Evolutionary conservation across 805 yeast genomes (phyloP).

Genomic region (Cyberlindnera americana): DNA sequence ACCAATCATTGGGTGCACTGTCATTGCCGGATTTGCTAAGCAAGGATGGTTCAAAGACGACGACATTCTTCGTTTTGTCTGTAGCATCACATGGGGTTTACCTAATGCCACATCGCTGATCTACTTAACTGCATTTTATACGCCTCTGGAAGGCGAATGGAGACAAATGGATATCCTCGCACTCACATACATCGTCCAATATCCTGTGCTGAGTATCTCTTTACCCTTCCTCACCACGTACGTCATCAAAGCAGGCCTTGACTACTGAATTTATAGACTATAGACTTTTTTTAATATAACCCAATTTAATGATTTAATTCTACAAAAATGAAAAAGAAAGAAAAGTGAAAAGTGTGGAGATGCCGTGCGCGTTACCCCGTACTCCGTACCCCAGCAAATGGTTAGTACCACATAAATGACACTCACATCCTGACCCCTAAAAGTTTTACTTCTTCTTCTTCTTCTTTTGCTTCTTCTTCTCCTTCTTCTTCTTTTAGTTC

Average conservation of each 20-base stretch:
- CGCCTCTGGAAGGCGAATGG: conserved; percentile 41
- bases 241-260: conserved; percentile 10
- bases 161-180: conserved; percentile 19
- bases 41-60: conserved; percentile 63
- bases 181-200: conserved; percentile 23
- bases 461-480: too few relatives aligned
- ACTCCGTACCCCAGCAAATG: too few relatives aligned
- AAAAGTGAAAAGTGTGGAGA: too few relatives aligned
- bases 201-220: conserved; percentile 22
- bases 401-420: too few relatives aligned
- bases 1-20: conserved; percentile 76
- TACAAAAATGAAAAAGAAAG: too few relatives aligned
- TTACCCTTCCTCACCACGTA: conserved; percentile 25
- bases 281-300: too few relatives aligned
- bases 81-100: conserved; percentile 70
- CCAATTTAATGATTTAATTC: too few relatives aligned
- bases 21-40: conserved; percentile 57
- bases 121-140: conserved; percentile 83
- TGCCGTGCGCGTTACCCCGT: too few relatives aligned
- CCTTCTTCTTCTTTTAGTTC: too few relatives aligned
- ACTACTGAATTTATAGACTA: conserved; percentile 2
- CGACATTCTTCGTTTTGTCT: conserved; percentile 64
- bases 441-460: too few relatives aligned
- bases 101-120: conserved; percentile 90
- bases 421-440: too few relatives aligned